Evolutionary conservation across 2,329 filamentous ascomycete genomes (phyloP).

Genomic region (Oidium heveae): DNA sequence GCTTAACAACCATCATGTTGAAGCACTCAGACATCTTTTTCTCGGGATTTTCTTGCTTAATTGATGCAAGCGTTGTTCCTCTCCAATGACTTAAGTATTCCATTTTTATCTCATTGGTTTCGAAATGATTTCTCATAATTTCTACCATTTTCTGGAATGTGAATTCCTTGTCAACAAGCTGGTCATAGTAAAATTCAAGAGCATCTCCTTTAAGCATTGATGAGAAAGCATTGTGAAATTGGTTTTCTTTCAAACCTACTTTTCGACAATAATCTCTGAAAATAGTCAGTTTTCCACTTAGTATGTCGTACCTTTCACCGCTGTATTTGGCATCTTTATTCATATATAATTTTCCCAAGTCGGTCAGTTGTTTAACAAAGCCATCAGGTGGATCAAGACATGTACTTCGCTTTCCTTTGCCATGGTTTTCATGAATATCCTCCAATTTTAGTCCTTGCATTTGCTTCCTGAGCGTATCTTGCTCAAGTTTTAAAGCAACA

Average conservation of each 20-base stretch:
- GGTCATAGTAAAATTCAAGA: not conserved
- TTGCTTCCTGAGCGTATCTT: too few relatives aligned
- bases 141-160: not conserved
- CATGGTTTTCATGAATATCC: too few relatives aligned
- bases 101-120: too few relatives aligned
- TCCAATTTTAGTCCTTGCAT: too few relatives aligned
- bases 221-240: not conserved
- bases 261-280: not conserved
- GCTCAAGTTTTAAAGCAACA: too few relatives aligned
- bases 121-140: too few relatives aligned
- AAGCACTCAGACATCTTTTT: not conserved
- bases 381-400: not conserved
- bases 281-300: too few relatives aligned
- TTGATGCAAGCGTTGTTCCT: not conserved
- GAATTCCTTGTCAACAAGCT: not conserved
- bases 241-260: not conserved
- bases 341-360: not conserved
- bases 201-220: not conserved
- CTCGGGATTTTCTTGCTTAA: not conserved
- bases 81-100: not conserved
- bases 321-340: not conserved
- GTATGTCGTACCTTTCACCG: not conserved
- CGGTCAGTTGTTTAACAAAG: not conserved
- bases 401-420: too few relatives aligned
- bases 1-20: not conserved